A percentile compares a stretch with the other conserved stretches of the same genome.
Conservation (phyloP, 352 stramenopile species). For the Globisporangium mamillatum region DNA sequence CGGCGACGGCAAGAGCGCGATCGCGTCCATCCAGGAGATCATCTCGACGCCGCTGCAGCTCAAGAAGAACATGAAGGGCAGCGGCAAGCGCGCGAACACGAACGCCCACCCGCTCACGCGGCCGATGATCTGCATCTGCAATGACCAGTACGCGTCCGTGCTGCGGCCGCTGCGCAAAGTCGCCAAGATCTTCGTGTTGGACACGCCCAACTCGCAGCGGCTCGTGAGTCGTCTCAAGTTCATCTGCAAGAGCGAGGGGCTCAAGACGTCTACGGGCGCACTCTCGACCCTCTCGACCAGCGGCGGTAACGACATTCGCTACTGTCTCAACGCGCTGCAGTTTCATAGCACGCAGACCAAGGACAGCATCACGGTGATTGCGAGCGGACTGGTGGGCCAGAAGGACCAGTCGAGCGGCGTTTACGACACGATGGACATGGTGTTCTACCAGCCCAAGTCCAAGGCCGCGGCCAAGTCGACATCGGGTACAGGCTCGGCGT, state of each 20-base stretch:
- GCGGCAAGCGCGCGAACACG: slow-evolving; percentile 24
- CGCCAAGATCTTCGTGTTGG: slow-evolving; percentile 92
- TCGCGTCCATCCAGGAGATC: slow-evolving; percentile 93
- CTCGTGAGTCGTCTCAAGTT: slow-evolving; percentile 91
- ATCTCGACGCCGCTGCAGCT: slow-evolving; percentile 75
- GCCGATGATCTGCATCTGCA: slow-evolving; percentile 98
- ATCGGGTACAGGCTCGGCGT: slow-evolving; percentile 11
- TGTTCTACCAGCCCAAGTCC: slow-evolving; percentile 66
- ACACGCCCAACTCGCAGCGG: slow-evolving; percentile 76
- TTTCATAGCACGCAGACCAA: slow-evolving; percentile 77
- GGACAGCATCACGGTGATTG: slow-evolving; percentile 27
- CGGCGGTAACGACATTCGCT: slow-evolving; percentile 92
- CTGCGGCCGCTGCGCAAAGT: slow-evolving; percentile 93
- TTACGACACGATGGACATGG: slow-evolving; percentile 67
- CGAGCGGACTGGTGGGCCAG: slow-evolving; percentile 40
- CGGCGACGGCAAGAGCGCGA: slow-evolving; percentile 76
- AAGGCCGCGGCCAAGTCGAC: slow-evolving; percentile 37
- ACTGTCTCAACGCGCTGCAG: slow-evolving; percentile 96
- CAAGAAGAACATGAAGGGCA: slow-evolving; percentile 30
- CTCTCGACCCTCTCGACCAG: slow-evolving; percentile 55
- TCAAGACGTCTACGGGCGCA: slow-evolving; percentile 73
- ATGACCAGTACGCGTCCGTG: slow-evolving; percentile 96
- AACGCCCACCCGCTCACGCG: slow-evolving; percentile 83
- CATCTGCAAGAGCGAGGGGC: slow-evolving; percentile 88
- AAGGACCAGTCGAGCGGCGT: slow-evolving; percentile 60